These are phyloP conservation scores for Geotrichum macrosporum DNA, from an alignment of 1,139 yeast species.

Conservation along the genomic window DNA sequence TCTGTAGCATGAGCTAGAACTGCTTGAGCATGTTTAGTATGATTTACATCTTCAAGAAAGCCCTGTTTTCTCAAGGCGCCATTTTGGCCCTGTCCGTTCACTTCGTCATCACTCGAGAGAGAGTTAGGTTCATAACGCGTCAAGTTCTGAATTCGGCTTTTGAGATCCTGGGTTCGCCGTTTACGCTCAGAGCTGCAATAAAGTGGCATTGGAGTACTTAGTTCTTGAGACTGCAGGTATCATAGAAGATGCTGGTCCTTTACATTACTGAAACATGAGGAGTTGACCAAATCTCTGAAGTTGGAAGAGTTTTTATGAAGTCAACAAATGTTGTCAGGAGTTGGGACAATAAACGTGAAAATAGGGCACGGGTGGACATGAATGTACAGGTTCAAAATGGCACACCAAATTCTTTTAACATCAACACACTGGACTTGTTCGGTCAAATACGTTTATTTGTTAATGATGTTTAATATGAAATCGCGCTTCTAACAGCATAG, in stretches of 20 bases:
- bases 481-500: no score
- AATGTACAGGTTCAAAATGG: no score
- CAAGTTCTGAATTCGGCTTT: conserved; percentile 16
- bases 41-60: conserved; percentile 7
- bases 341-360: no score
- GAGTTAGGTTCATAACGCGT: conserved; percentile 19
- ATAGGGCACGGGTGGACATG: no score
- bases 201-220: conserved; percentile 18
- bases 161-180: conserved; percentile 13
- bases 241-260: neutral
- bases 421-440: no score
- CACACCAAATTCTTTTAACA: no score
- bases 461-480: no score
- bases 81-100: neutral
- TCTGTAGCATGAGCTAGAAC: conserved; percentile 3
- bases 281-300: neutral
- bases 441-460: no score
- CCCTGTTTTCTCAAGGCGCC: conserved; percentile 2
- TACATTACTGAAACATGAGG: conserved; percentile 1
- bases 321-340: no score
- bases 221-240: neutral
- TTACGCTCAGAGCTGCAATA: conserved; percentile 12
- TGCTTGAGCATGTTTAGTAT: conserved; percentile 1
- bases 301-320: no score
- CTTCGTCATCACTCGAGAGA: conserved; percentile 15